These are phyloP conservation scores for Talaromyces pinophilus DNA, from an alignment of 2,329 filamentous ascomycete genomes.

Conservation along the genomic window DNA sequence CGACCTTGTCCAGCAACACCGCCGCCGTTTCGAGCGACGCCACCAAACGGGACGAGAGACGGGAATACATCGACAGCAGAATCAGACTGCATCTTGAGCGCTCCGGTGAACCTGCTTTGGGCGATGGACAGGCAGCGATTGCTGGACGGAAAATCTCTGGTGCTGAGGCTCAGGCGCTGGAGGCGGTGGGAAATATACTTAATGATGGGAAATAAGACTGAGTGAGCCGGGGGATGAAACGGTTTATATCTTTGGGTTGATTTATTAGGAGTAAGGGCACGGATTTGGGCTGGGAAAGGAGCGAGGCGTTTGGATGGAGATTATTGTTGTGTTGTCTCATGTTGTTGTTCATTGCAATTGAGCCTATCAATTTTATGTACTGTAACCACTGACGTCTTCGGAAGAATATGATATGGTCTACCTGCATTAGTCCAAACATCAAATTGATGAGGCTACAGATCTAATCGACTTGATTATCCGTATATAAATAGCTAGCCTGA, in stretches of 20 bases:
- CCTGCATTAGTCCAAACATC: neutral
- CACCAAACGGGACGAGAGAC: constrained; percentile 68
- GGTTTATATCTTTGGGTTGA: neutral
- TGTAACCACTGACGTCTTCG: neutral
- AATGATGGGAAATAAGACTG: constrained; percentile 13
- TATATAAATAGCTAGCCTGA: constrained; percentile 7
- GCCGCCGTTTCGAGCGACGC: constrained; percentile 39
- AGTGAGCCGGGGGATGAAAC: neutral
- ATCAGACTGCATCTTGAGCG: constrained; percentile 74
- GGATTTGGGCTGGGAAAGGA: neutral
- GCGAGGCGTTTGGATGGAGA: constrained; percentile 19
- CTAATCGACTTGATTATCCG: neutral
- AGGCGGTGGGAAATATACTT: constrained; percentile 42
- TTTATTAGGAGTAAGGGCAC: constrained; percentile 3
- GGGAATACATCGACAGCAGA: constrained; percentile 80
- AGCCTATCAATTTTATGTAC: neutral
- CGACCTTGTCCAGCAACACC: constrained; percentile 37
- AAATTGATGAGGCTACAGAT: neutral
- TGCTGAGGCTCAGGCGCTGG: constrained; percentile 45
- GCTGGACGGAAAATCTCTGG: constrained; percentile 43
- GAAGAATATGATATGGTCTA: neutral
- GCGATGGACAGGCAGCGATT: constrained; percentile 38
- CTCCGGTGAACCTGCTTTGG: constrained; percentile 41
- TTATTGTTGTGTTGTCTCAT: constrained; percentile 1
- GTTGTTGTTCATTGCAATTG: neutral